Conservation (phyloP, 1,284 basidiomycete genomes). For the Farysia itapuensis region DNA sequence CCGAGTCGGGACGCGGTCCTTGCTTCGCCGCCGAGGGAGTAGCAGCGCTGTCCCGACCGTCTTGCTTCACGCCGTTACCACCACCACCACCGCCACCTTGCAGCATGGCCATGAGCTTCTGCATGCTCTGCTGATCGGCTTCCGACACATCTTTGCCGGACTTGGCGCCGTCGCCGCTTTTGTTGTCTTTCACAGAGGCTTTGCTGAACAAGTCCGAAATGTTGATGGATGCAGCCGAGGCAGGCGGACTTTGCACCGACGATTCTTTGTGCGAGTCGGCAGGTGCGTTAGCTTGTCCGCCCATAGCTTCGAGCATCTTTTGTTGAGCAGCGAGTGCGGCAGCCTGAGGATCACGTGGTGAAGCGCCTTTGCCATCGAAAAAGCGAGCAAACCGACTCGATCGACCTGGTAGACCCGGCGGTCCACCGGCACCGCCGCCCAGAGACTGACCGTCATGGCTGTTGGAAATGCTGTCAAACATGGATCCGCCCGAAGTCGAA, state of each 20-base stretch:
- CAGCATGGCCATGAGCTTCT: constrained; percentile 58
- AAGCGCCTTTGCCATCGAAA: constrained; percentile 42
- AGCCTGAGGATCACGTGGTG: constrained; percentile 42
- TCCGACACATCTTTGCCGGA: constrained; percentile 37
- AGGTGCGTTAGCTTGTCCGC: constrained; percentile 1
- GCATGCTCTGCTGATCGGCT: constrained; percentile 56
- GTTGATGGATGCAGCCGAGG: constrained; percentile 22
- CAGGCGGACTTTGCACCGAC: constrained; percentile 3
- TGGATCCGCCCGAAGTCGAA: constrained; percentile 21
- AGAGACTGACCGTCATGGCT: constrained; percentile 21
- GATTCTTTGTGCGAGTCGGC: not conserved
- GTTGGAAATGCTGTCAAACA: constrained; percentile 43
- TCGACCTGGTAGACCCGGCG: constrained; percentile 42
- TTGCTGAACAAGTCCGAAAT: constrained; percentile 38
- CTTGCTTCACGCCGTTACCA: no score
- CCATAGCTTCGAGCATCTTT: constrained; percentile 34
- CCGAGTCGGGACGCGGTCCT: constrained; percentile 6
- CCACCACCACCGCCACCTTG: constrained; percentile 30
- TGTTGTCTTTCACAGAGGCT: constrained; percentile 16
- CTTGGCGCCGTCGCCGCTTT: constrained; percentile 12
- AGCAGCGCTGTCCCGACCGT: not conserved
- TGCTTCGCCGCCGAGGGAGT: not conserved
- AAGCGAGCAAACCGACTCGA: constrained; percentile 59
- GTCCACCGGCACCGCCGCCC: constrained; percentile 14
- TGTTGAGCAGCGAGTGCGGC: constrained; percentile 48